These are phyloP conservation scores for Hypsizygus ulmarius DNA, from an alignment of 1,284 basidiomycete genomes.

Conservation along the genomic window DNA sequence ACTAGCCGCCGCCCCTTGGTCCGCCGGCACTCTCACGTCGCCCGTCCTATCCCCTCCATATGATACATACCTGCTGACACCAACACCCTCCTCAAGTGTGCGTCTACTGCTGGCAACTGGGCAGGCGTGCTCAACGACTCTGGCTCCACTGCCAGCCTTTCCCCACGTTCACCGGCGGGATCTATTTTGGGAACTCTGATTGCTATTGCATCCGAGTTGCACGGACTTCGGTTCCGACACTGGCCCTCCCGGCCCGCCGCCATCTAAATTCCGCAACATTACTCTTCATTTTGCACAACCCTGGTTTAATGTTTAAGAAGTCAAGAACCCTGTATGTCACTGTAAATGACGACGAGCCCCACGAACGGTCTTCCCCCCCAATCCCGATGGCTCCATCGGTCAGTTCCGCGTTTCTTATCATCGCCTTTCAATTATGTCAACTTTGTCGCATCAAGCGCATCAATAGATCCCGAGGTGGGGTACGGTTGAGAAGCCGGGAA, in stretches of 20 bases:
- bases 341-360: too few species aligned
- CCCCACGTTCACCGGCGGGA: too few species aligned
- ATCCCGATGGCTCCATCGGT: too few species aligned
- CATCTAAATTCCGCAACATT: background rate
- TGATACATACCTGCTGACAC: background rate
- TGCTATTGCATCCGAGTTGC: slow-evolving; percentile 6
- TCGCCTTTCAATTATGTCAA: background rate
- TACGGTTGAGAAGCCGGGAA: background rate
- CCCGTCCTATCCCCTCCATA: background rate
- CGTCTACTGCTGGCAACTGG: too few species aligned
- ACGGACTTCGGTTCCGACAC: background rate
- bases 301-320: too few species aligned
- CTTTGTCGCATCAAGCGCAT: slow-evolving; percentile 4
- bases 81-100: too few species aligned
- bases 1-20: slow-evolving; percentile 26
- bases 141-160: too few species aligned
- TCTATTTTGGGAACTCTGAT: background rate
- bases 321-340: too few species aligned
- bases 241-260: background rate
- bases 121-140: too few species aligned
- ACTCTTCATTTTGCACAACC: too few species aligned
- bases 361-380: too few species aligned
- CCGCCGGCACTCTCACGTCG: slow-evolving; percentile 31
- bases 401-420: background rate
- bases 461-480: too few species aligned